Evolutionary conservation across 306 rosid genomes (phyloP).

Genomic region (Mimosa bimucronata): DNA sequence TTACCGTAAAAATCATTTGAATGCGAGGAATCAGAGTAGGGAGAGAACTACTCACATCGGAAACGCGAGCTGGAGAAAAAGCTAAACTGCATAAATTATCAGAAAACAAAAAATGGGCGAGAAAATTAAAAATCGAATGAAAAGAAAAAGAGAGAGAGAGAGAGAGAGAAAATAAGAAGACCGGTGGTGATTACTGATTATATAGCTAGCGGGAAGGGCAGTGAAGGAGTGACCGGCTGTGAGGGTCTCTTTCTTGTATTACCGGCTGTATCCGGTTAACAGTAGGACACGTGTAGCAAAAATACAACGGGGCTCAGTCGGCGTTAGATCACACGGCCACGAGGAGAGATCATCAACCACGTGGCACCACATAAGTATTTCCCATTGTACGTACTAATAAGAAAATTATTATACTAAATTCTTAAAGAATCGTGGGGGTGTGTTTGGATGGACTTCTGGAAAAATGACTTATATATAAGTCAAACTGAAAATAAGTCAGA

Average conservation of each 20-base stretch:
- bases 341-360: not conserved
- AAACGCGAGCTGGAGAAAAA: slow-evolving; percentile 46
- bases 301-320: not conserved
- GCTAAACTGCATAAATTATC: slow-evolving; percentile 29
- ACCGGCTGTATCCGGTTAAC: slow-evolving; percentile 12
- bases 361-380: not conserved
- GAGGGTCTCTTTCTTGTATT: not conserved
- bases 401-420: no score
- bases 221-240: slow-evolving; percentile 1
- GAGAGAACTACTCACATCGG: slow-evolving; percentile 48
- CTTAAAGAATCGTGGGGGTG: no score
- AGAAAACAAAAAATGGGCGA: slow-evolving; percentile 14
- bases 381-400: not conserved
- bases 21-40: slow-evolving; percentile 9
- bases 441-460: no score
- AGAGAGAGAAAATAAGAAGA: not conserved
- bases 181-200: slow-evolving; percentile 14
- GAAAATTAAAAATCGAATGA: not conserved
- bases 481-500: no score
- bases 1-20: not conserved
- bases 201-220: slow-evolving; percentile 24
- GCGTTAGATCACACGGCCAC: slow-evolving; percentile 7
- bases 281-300: slow-evolving; percentile 6
- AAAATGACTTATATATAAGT: no score
- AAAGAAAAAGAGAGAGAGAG: not conserved